Percentiles rank a stretch among this genome's conserved stretches.
These are phyloP conservation scores for Macadamia integrifolia DNA, from an alignment of 164 flowering plant genomes.

Conservation along the genomic window DNA sequence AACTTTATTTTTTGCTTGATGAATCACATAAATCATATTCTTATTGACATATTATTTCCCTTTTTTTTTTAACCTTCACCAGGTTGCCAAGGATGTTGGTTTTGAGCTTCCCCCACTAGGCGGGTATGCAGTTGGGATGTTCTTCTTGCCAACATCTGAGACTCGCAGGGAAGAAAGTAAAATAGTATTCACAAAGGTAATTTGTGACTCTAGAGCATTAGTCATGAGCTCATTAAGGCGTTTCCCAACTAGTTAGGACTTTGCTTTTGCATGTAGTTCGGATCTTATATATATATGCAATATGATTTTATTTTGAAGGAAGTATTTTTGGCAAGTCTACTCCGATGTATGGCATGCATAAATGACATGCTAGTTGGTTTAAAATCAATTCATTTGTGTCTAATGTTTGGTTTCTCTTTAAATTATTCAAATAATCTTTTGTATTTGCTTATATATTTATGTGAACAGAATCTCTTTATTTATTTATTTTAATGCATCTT, in stretches of 20 bases:
- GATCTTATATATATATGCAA: background rate
- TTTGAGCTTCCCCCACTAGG: slow-evolving; percentile 82
- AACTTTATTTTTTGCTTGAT: too few species aligned
- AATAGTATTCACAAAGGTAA: slow-evolving; percentile 78
- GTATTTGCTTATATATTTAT: background rate
- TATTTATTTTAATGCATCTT: background rate
- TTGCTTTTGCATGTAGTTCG: background rate
- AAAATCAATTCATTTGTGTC: too few species aligned
- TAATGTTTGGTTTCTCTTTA: too few species aligned
- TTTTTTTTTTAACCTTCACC: slow-evolving; percentile 11
- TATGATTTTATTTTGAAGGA: too few species aligned
- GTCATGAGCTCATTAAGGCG: too few species aligned
- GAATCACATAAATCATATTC: background rate
- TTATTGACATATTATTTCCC: background rate
- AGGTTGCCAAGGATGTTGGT: slow-evolving; percentile 74
- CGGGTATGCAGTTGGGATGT: slow-evolving; percentile 95
- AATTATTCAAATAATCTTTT: too few species aligned
- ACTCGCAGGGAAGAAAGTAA: slow-evolving; percentile 81
- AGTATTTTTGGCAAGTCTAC: too few species aligned
- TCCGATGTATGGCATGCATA: too few species aligned
- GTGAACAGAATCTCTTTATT: too few species aligned
- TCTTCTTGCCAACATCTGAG: slow-evolving; percentile 89
- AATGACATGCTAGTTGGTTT: too few species aligned
- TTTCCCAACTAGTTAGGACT: background rate
- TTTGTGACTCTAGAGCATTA: background rate